Evolutionary conservation across 1,284 basidiomycete species (phyloP).

Genomic region (Athelia sp.): DNA sequence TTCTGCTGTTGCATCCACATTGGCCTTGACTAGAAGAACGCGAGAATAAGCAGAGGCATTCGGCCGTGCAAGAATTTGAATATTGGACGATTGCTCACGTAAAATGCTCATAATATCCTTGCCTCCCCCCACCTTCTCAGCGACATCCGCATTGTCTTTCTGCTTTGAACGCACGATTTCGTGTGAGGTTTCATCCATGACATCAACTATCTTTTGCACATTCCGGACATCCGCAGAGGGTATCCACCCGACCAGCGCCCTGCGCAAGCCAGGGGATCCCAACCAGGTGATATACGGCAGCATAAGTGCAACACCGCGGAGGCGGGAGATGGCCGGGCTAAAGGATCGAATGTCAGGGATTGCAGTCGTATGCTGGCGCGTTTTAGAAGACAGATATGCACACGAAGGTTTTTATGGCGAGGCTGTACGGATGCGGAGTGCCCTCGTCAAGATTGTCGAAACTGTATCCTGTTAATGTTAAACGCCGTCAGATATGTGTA

Average conservation of each 20-base stretch:
- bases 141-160: conserved; percentile 11
- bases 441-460: conserved; percentile 1
- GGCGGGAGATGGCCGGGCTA: neutral
- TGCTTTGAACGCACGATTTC: conserved; percentile 11
- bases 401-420: conserved; percentile 4
- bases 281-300: neutral
- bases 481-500: neutral
- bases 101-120: conserved; percentile 22
- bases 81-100: conserved; percentile 8
- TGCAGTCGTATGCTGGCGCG: neutral
- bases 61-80: too few relatives aligned
- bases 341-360: too few relatives aligned
- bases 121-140: conserved; percentile 14
- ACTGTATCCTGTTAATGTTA: neutral
- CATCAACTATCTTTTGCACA: conserved; percentile 7
- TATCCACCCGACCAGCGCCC: conserved; percentile 4
- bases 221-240: conserved; percentile 4
- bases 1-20: conserved; percentile 17
- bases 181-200: conserved; percentile 9
- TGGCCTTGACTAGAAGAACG: conserved; percentile 20
- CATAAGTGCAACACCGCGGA: neutral
- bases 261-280: conserved; percentile 6
- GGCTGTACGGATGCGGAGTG: conserved; percentile 2
- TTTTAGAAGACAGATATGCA: neutral
- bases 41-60: too few relatives aligned